Conservation (phyloP, 2,329 filamentous ascomycete genomes). For the Venturia carpophila region DNA sequence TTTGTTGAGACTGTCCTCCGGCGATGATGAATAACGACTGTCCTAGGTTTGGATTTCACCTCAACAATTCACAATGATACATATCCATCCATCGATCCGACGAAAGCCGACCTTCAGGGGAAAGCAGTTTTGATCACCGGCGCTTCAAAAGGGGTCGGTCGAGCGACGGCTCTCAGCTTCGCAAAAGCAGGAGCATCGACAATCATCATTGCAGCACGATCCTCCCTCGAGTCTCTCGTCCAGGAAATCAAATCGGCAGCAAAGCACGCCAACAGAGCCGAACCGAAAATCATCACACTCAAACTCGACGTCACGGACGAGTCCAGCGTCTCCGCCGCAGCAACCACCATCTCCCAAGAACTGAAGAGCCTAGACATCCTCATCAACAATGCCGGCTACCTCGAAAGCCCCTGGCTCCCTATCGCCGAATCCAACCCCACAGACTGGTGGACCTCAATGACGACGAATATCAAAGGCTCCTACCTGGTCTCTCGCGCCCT, state of each 20-base stretch:
- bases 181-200: constrained; percentile 40
- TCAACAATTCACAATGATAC: constrained; percentile 29
- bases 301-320: constrained; percentile 38
- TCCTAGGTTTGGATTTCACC: constrained; percentile 21
- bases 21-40: background rate
- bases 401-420: constrained; percentile 25
- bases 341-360: constrained; percentile 26
- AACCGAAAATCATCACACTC: constrained; percentile 38
- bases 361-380: constrained; percentile 39
- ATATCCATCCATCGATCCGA: constrained; percentile 35
- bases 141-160: constrained; percentile 41
- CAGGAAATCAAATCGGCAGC: constrained; percentile 33
- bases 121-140: constrained; percentile 40
- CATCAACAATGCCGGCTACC: constrained; percentile 41
- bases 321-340: constrained; percentile 32
- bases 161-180: constrained; percentile 37
- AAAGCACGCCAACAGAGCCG: constrained; percentile 28
- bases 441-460: constrained; percentile 35
- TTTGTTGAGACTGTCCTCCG: background rate
- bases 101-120: constrained; percentile 34
- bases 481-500: constrained; percentile 41
- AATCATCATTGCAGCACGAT: constrained; percentile 49
- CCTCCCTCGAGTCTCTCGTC: constrained; percentile 34
- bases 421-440: constrained; percentile 32
- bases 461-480: constrained; percentile 44